A percentile compares a stretch with the other conserved stretches of the same genome.
phyloP scores from a whole-genome alignment of 306 rosid species.

The Vicia faba region DNA sequence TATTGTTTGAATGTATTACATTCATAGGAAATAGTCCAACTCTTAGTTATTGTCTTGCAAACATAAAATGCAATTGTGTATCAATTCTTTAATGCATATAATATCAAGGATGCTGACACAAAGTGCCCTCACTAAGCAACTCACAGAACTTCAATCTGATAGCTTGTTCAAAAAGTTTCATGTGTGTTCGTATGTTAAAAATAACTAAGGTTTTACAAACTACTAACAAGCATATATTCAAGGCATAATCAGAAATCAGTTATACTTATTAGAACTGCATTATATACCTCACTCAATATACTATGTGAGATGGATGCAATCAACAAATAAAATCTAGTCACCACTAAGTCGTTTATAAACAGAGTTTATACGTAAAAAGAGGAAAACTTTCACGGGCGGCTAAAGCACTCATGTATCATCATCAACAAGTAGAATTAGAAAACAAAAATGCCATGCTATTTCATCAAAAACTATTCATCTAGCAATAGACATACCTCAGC shows the following conservation, averaged over 20 bases:
- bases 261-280: too few relatives aligned
- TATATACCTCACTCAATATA: too few relatives aligned
- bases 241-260: too few relatives aligned
- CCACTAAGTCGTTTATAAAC: too few relatives aligned
- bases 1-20: not conserved
- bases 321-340: too few relatives aligned
- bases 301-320: too few relatives aligned
- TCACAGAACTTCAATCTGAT: conserved; percentile 11
- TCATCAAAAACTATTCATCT: conserved; percentile 23
- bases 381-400: not conserved
- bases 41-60: not conserved
- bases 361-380: too few relatives aligned
- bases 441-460: not conserved
- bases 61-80: not conserved
- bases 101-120: not conserved
- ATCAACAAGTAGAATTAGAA: not conserved
- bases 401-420: conserved; percentile 15
- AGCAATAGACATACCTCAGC: conserved; percentile 73
- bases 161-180: not conserved
- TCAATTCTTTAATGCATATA: conserved; percentile 1
- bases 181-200: not conserved
- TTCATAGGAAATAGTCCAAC: conserved; percentile 2
- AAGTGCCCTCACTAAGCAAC: conserved; percentile 1
- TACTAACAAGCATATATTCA: not conserved
- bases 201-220: conserved; percentile 15